Evolutionary conservation across 139 green algal species (phyloP).

Genomic region (Asterochloris erici): DNA sequence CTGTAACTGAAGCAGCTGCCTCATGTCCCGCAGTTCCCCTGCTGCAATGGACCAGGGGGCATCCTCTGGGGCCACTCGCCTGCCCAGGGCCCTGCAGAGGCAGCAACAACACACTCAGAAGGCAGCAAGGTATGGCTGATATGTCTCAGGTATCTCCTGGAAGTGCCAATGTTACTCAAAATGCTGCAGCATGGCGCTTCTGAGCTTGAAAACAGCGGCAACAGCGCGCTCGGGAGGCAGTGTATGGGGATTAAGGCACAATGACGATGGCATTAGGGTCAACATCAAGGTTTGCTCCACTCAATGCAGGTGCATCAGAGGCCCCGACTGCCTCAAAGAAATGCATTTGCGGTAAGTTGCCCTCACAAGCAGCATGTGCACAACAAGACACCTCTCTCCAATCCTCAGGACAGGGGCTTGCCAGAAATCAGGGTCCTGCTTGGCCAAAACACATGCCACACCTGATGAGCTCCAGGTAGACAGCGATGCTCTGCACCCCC

Average conservation of each 20-base stretch:
- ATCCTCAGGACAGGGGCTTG: background rate
- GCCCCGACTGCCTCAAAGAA: background rate
- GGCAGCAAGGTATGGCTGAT: too few relatives aligned
- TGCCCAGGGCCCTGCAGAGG: too few relatives aligned
- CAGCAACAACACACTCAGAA: too few relatives aligned
- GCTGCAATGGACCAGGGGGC: too few relatives aligned
- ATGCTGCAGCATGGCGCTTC: background rate
- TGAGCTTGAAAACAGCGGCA: background rate
- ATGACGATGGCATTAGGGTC: too few relatives aligned
- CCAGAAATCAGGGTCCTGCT: background rate
- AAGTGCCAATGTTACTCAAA: too few relatives aligned
- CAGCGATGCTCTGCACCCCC: slow-evolving; percentile 21
- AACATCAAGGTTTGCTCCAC: background rate
- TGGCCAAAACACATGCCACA: background rate
- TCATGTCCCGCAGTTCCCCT: too few relatives aligned
- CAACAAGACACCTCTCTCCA: background rate
- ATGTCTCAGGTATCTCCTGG: too few relatives aligned
- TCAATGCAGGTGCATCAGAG: background rate
- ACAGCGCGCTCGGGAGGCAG: background rate
- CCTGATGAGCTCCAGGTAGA: slow-evolving; percentile 45
- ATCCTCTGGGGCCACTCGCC: too few relatives aligned
- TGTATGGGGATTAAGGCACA: background rate
- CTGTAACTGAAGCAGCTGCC: too few relatives aligned
- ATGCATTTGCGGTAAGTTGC: background rate
- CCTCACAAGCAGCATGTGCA: background rate